These are phyloP conservation scores for Verticillium dahliae DNA, from an alignment of 2,329 filamentous ascomycete species.

Conservation along the genomic window DNA sequence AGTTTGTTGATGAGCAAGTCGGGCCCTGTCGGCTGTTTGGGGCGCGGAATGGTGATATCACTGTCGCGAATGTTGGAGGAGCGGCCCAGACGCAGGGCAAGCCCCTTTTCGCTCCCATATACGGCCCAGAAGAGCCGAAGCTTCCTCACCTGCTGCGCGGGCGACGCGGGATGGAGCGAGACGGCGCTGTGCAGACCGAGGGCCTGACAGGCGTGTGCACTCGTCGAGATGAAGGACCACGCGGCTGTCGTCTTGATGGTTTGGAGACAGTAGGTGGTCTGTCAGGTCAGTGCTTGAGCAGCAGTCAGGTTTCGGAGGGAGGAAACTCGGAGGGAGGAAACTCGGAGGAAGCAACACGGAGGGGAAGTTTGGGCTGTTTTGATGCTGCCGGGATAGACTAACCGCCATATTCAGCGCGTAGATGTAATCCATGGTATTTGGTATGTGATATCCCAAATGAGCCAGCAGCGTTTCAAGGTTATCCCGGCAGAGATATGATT, in stretches of 20 bases:
- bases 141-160: slow-evolving; percentile 6
- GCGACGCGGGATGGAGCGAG: slow-evolving; percentile 5
- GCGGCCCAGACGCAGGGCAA: slow-evolving; percentile 18
- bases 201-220: slow-evolving; percentile 12
- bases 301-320: not conserved
- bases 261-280: slow-evolving; percentile 14
- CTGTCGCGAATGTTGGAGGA: slow-evolving; percentile 17
- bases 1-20: slow-evolving; percentile 1
- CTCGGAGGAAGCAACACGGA: no score
- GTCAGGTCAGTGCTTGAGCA: not conserved
- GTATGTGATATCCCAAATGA: slow-evolving; percentile 13
- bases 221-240: slow-evolving; percentile 15
- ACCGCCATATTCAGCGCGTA: slow-evolving; percentile 14
- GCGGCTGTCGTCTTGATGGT: slow-evolving; percentile 12
- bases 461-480: slow-evolving; percentile 16
- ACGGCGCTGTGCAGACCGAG: slow-evolving; percentile 14
- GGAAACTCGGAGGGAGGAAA: no score
- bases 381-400: not conserved
- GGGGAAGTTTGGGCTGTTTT: no score
- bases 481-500: slow-evolving; percentile 10
- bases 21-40: not conserved
- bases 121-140: slow-evolving; percentile 18
- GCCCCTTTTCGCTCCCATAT: slow-evolving; percentile 16
- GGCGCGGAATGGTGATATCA: slow-evolving; percentile 16
- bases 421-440: slow-evolving; percentile 9